phyloP scores from a whole-genome alignment of 352 stramenopile species.

The Phytopythium chamaehyphon region DNA sequence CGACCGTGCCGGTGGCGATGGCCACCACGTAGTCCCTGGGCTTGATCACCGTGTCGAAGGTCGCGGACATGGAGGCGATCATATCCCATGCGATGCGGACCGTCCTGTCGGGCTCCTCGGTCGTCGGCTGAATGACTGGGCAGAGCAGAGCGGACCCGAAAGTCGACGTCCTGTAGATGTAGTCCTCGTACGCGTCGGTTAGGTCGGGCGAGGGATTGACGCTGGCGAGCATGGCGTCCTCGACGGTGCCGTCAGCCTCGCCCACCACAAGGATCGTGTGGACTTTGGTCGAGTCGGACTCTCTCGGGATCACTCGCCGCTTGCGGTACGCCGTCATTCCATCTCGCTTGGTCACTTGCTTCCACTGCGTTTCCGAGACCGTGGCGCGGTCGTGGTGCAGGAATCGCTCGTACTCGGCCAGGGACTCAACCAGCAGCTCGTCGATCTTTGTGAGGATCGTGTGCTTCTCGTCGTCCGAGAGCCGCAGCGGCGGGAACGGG shows the following conservation, averaged over 20 bases:
- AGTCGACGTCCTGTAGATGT: neutral
- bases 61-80: neutral
- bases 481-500: conserved; percentile 24
- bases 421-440: conserved; percentile 12
- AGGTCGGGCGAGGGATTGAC: neutral
- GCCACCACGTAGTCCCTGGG: conserved; percentile 47
- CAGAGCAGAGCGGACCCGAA: neutral
- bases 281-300: conserved; percentile 1
- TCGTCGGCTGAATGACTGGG: neutral
- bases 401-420: conserved; percentile 21
- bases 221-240: neutral
- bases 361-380: conserved; percentile 7
- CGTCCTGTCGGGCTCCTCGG: neutral
- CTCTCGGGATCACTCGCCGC: neutral
- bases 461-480: conserved; percentile 20
- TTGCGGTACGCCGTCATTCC: conserved; percentile 1
- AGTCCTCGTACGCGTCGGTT: neutral
- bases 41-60: neutral
- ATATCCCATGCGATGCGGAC: neutral
- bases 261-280: conserved; percentile 1
- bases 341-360: neutral
- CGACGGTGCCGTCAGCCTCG: neutral
- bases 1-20: conserved; percentile 29
- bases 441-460: conserved; percentile 17
- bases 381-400: conserved; percentile 8